phyloP scores from a whole-genome alignment of 2,329 filamentous ascomycete species.

The Pseudocercospora fijiensis region DNA sequence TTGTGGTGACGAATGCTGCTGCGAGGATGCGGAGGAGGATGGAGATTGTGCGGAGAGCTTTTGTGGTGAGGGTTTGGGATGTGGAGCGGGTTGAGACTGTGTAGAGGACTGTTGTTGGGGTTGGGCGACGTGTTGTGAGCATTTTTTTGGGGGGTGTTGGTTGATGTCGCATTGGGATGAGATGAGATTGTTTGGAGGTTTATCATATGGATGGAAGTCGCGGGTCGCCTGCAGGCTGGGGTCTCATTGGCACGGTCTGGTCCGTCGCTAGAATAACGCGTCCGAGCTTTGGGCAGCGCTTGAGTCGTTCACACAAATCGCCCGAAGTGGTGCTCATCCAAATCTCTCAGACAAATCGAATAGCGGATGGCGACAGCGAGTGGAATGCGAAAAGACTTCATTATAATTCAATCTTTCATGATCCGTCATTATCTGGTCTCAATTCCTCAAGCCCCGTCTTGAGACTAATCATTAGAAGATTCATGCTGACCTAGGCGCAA shows the following conservation, averaged over 20 bases:
- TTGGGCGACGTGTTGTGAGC: constrained; percentile 42
- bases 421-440: not conserved
- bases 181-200: not conserved
- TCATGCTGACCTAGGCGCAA: not conserved
- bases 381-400: not conserved
- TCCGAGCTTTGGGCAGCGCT: not conserved
- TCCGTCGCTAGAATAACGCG: not conserved
- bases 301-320: too few relatives aligned
- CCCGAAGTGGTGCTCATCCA: not conserved
- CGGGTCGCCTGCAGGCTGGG: not conserved
- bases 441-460: not conserved
- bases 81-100: constrained; percentile 78
- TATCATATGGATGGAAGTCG: not conserved
- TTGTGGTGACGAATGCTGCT: constrained; percentile 42
- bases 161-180: not conserved
- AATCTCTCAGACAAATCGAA: not conserved
- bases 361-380: not conserved
- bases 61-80: constrained; percentile 48
- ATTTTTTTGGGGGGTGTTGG: constrained; percentile 29
- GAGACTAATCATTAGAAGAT: not conserved
- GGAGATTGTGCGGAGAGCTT: constrained; percentile 39
- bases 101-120: constrained; percentile 87
- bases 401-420: not conserved
- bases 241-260: not conserved
- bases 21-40: constrained; percentile 48